These are phyloP conservation scores for Dicorynia guianensis DNA, from an alignment of 306 rosid genomes.

Conservation along the genomic window DNA sequence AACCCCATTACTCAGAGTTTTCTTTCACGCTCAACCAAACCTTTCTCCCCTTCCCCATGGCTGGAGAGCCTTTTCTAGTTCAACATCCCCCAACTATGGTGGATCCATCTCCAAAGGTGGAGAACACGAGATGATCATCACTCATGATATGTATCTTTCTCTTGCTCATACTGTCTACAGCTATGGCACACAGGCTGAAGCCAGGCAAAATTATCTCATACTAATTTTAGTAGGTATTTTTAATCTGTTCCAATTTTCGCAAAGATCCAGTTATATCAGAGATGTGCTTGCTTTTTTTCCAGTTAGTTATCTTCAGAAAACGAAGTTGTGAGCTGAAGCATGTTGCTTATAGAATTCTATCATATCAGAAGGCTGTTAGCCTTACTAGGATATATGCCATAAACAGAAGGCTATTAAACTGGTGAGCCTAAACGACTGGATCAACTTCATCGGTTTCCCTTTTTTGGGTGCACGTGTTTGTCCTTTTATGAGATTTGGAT, in stretches of 20 bases:
- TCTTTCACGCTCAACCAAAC: constrained; percentile 12
- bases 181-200: constrained; percentile 70
- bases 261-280: background rate
- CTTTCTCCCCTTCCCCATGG: constrained; percentile 34
- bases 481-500: constrained; percentile 28
- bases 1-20: constrained; percentile 35
- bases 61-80: constrained; percentile 20
- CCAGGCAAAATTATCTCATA: constrained; percentile 53
- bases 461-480: constrained; percentile 36
- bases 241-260: background rate
- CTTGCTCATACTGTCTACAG: constrained; percentile 19
- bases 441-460: background rate
- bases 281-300: background rate
- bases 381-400: background rate
- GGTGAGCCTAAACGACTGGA: constrained; percentile 7
- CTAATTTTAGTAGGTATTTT: background rate
- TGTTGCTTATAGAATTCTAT: background rate
- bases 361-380: too few species aligned
- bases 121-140: constrained; percentile 37
- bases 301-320: constrained; percentile 3
- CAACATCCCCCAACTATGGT: constrained; percentile 34
- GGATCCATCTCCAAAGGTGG: constrained; percentile 44
- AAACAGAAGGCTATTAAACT: constrained; percentile 1
- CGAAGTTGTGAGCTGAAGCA: constrained; percentile 13
- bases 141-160: constrained; percentile 31